Percentiles rank a stretch among this genome's conserved stretches.
Evolutionary conservation across 257 asterid genomes (phyloP).

Genomic region (Solanum lignicaule): DNA sequence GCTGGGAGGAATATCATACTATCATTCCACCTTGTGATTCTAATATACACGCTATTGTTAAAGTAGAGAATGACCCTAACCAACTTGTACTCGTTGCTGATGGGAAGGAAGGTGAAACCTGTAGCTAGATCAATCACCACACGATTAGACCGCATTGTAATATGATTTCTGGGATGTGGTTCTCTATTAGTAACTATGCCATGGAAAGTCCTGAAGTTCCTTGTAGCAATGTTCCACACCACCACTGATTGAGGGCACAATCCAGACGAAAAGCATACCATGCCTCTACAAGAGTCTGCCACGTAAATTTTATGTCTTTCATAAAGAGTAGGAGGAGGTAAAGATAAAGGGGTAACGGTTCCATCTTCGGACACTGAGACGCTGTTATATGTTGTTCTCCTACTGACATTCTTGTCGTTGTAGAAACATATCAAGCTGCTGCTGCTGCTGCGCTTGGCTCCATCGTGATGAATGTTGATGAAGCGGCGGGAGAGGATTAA

Average conservation of each 20-base stretch:
- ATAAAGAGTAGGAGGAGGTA: too few species aligned
- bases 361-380: too few species aligned
- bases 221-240: neutral
- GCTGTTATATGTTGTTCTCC: too few species aligned
- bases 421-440: neutral
- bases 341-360: too few species aligned
- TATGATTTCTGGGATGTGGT: neutral
- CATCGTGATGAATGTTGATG: neutral
- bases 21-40: neutral
- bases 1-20: neutral
- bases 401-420: neutral
- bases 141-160: neutral
- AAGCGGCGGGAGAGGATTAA: neutral
- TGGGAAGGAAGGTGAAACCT: neutral
- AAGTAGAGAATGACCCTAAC: neutral
- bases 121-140: neutral
- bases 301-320: too few species aligned
- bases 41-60: neutral
- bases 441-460: neutral
- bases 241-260: neutral
- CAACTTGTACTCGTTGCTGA: neutral
- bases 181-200: neutral
- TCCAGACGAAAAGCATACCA: neutral
- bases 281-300: too few species aligned
- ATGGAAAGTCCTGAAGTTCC: neutral